Evolutionary conservation across 768 basidiomycete genomes (phyloP).

Genomic region (Phylloporus sp.): DNA sequence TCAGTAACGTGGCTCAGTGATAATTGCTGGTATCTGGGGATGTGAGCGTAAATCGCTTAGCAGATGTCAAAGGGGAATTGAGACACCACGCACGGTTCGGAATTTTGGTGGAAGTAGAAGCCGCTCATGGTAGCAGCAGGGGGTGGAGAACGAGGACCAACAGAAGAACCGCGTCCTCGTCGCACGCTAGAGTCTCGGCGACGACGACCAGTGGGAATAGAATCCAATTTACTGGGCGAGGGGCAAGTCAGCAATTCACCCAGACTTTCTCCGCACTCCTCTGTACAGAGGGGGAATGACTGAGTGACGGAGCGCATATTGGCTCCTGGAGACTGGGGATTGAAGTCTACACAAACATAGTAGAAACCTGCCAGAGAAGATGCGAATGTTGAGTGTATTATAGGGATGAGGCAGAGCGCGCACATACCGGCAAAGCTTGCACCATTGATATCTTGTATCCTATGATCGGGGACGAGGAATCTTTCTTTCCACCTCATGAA

Average conservation of each 20-base stretch:
- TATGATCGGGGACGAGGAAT: constrained; percentile 93
- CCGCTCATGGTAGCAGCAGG: constrained; percentile 76
- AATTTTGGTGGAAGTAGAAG: constrained; percentile 92
- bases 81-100: constrained; percentile 70
- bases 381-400: constrained; percentile 15
- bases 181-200: constrained; percentile 45
- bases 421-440: constrained; percentile 88
- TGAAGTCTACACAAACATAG: constrained; percentile 92
- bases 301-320: constrained; percentile 32
- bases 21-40: constrained; percentile 80
- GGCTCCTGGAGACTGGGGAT: constrained; percentile 48
- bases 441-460: constrained; percentile 89
- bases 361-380: constrained; percentile 65
- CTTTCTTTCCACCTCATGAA: constrained; percentile 98
- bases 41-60: constrained; percentile 8
- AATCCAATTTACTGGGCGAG: constrained; percentile 34
- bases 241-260: constrained; percentile 28
- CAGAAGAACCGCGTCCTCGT: constrained; percentile 42
- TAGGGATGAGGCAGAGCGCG: constrained; percentile 5
- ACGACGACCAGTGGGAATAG: constrained; percentile 33
- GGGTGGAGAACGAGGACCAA: constrained; percentile 42
- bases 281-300: constrained; percentile 31
- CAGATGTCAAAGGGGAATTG: neutral
- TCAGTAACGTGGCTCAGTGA: constrained; percentile 77
- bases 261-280: constrained; percentile 26